phyloP scores from a whole-genome alignment of 2,329 filamentous ascomycete species.

The Aspergillus clavatus region DNA sequence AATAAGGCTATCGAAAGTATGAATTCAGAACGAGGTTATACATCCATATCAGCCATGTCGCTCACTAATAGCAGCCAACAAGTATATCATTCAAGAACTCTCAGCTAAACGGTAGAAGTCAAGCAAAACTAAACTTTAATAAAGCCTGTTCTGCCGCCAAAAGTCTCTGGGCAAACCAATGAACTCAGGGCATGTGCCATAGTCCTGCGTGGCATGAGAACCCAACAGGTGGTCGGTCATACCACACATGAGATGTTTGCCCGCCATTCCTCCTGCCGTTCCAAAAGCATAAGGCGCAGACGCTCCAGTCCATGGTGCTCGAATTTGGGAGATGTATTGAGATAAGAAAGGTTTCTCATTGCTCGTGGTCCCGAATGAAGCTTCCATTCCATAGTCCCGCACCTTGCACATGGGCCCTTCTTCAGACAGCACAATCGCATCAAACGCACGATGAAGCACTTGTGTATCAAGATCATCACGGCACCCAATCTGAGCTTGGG shows the following conservation, averaged over 20 bases:
- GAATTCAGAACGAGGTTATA: neutral
- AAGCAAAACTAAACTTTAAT: constrained; percentile 13
- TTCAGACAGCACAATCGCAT: constrained; percentile 11
- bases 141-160: constrained; percentile 23
- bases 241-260: neutral
- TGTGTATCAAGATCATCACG: neutral
- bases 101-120: neutral
- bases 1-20: too few species aligned
- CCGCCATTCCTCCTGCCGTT: neutral
- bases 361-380: too few species aligned
- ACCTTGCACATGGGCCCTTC: neutral
- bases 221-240: neutral
- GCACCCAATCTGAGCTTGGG: neutral
- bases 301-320: neutral
- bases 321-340: neutral
- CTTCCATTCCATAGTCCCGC: neutral
- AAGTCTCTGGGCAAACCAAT: constrained; percentile 9
- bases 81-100: neutral
- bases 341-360: neutral
- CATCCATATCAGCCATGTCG: neutral
- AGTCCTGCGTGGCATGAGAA: neutral
- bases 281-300: neutral
- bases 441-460: constrained; percentile 10
- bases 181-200: neutral
- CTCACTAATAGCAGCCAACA: neutral